phyloP scores from a whole-genome alignment of 768 basidiomycete genomes.

The Podaxis rugospora region DNA sequence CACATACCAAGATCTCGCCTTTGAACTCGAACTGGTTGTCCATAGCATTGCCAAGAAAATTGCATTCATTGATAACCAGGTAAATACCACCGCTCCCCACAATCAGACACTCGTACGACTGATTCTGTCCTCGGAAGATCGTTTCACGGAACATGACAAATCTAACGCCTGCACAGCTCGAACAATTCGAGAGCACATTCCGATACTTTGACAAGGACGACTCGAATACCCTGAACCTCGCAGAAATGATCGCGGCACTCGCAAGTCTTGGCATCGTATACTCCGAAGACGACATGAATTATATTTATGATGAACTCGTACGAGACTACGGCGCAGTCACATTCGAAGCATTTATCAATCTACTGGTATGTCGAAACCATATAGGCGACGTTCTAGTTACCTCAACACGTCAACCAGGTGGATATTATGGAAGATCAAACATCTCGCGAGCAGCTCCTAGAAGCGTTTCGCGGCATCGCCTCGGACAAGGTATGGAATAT shows the following conservation, averaged over 20 bases:
- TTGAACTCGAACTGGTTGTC: constrained; percentile 80
- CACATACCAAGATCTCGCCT: constrained; percentile 83
- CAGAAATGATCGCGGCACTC: constrained; percentile 91
- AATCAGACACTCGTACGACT: neutral
- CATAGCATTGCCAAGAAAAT: constrained; percentile 85
- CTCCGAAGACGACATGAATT: constrained; percentile 84
- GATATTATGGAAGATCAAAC: constrained; percentile 96
- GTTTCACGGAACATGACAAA: constrained; percentile 93
- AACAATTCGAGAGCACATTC: constrained; percentile 97
- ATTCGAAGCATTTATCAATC: constrained; percentile 92
- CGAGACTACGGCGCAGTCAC: constrained; percentile 84
- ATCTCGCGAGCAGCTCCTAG: constrained; percentile 85
- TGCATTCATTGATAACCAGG: constrained; percentile 97
- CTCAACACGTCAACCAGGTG: constrained; percentile 47
- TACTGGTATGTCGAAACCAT: constrained; percentile 57
- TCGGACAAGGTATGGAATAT: constrained; percentile 67
- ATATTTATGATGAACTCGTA: constrained; percentile 75
- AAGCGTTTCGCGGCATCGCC: constrained; percentile 91
- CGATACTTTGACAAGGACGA: constrained; percentile 95
- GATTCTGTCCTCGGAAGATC: constrained; percentile 47
- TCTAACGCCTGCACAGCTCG: constrained; percentile 90
- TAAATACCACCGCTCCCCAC: constrained; percentile 21
- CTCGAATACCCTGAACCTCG: constrained; percentile 76
- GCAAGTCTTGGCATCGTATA: constrained; percentile 94
- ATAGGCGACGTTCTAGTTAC: neutral